Conservation (phyloP, 164 flowering plant species). For the Macadamia integrifolia region DNA sequence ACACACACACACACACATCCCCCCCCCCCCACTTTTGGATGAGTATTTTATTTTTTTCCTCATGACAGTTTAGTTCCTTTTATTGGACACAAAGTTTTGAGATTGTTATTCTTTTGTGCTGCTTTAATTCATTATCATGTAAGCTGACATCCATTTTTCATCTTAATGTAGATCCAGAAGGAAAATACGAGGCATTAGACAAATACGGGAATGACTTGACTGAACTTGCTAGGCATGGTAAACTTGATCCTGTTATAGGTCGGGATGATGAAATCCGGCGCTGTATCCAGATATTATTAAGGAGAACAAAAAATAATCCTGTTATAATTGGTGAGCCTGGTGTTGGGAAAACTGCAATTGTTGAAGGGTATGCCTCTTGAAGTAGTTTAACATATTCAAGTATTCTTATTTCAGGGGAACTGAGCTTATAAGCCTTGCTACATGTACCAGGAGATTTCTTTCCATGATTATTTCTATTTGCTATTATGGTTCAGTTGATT, state of each 20-base stretch:
- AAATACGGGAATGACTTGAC: slow-evolving; percentile 94
- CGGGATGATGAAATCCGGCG: slow-evolving; percentile 98
- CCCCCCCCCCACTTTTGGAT: too few relatives aligned
- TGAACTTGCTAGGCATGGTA: slow-evolving; percentile 90
- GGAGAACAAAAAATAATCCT: slow-evolving; percentile 96
- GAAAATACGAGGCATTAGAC: slow-evolving; percentile 82
- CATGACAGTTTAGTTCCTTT: too few relatives aligned
- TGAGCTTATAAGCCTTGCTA: too few relatives aligned
- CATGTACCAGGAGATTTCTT: too few relatives aligned
- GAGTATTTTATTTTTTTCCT: too few relatives aligned
- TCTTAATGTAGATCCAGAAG: slow-evolving; percentile 74
- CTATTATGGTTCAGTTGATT: too few relatives aligned
- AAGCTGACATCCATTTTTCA: not conserved
- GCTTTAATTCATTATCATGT: not conserved
- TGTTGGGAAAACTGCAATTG: slow-evolving; percentile 99
- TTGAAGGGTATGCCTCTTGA: slow-evolving; percentile 71
- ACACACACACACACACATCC: too few relatives aligned
- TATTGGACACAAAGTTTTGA: not conserved
- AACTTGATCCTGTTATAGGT: slow-evolving; percentile 98
- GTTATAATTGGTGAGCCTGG: slow-evolving; percentile 99
- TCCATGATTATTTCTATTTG: not conserved
- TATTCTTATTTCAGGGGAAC: not conserved
- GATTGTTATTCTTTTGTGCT: not conserved
- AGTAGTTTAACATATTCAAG: not conserved
- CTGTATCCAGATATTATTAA: slow-evolving; percentile 82